Evolutionary conservation across 208 protist genomes (phyloP), one percentile per base, ranked within the genome.

Genomic region (Herpetomonas samuelpessoai): DNA sequence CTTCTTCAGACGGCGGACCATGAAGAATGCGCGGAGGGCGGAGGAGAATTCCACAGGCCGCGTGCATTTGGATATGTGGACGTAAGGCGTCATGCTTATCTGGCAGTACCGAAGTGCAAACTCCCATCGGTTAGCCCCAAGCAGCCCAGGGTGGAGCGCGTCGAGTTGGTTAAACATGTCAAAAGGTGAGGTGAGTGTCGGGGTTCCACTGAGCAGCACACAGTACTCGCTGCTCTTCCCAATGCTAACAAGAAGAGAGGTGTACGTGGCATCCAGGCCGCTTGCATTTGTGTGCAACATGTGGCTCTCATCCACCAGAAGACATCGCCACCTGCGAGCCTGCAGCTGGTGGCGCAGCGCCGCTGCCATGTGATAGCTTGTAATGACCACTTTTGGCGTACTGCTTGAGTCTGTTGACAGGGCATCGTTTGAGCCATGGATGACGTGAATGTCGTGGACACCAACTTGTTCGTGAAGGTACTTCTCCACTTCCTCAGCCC

Each of bases 301-400:
- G 45, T 94, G 88, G 41, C 81, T 89, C 65, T 94, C 88, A 63
- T 94, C 88, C 48, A 76, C 82, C 31, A 90, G 31, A 1, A 94
- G 44, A 57, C 79, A 76, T 16, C 25, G 29, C 88, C 88, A 94
- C 14, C 56, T 14, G 6, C 76, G 63, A 3, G 48, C 29, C 14
- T 47, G 59, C 16, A 94, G 57, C 47, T 80, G 65, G 4, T 47
- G 48, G 25, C 68, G 60, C 47, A 94, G 64, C 16, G 76, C 70
- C 0, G 75, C 71, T 21, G 71, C 75, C 88, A 94, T 94, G 67
- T 94, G 88, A 58, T 82, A 94, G 68, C 88, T 94, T 22, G 71
- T 74, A 0, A 94, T 48, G 16, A 94, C 88, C 19, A 94, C 70
- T 35, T 88, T 87, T 2, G 88, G 83, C 21, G 57, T 35, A 31